Evolutionary conservation across 2,329 filamentous ascomycete species (phyloP).

Genomic region (Sporothrix globosa): DNA sequence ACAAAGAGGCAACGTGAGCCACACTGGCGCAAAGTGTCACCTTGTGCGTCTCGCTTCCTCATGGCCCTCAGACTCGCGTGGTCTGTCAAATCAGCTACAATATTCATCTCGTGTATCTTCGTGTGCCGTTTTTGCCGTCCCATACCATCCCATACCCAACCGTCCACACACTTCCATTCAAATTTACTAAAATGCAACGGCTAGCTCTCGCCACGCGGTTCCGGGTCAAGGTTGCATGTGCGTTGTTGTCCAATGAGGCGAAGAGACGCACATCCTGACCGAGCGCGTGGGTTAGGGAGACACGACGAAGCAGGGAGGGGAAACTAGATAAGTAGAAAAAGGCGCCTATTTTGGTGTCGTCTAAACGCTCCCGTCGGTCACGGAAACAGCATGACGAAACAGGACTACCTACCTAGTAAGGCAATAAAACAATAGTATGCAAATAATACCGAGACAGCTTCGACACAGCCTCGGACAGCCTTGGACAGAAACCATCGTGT

Average conservation of each 20-base stretch:
- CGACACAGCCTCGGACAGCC: background rate
- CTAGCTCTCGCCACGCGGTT: background rate
- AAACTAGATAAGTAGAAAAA: background rate
- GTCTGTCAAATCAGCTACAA: background rate
- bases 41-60: background rate
- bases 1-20: background rate
- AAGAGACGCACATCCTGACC: background rate
- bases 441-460: background rate
- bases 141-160: background rate
- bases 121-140: background rate
- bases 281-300: slow-evolving; percentile 9
- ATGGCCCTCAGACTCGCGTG: background rate
- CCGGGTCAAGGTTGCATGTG: background rate
- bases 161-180: background rate
- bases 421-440: background rate
- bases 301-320: background rate
- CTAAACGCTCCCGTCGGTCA: background rate
- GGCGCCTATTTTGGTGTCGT: background rate
- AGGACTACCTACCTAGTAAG: background rate
- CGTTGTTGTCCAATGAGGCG: background rate
- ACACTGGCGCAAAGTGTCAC: background rate
- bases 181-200: background rate
- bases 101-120: background rate
- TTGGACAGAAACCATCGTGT: background rate
- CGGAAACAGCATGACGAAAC: background rate